Conservation (phyloP, 2,329 filamentous ascomycete species). For the Aspergillus sp. region DNA sequence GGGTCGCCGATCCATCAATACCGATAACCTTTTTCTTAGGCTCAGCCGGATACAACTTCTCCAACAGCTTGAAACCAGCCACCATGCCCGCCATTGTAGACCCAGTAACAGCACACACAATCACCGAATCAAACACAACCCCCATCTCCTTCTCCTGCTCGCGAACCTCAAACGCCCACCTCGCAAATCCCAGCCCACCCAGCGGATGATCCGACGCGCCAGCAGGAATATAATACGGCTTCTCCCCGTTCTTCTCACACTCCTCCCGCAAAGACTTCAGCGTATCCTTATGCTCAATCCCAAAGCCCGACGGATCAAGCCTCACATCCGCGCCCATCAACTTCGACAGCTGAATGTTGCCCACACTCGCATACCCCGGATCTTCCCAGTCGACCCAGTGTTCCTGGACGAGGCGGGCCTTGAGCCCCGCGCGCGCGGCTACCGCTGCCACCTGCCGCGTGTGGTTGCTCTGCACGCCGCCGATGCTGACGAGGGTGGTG, state of each 20-base stretch:
- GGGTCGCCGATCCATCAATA: slow-evolving; percentile 60
- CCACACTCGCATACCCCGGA: slow-evolving; percentile 57
- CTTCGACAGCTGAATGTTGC: slow-evolving; percentile 66
- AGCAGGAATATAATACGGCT: slow-evolving; percentile 68
- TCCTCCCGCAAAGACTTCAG: slow-evolving; percentile 52
- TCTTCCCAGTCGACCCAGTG: slow-evolving; percentile 64
- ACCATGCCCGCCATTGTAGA: slow-evolving; percentile 68
- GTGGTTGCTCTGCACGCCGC: slow-evolving; percentile 67
- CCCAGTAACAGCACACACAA: slow-evolving; percentile 68
- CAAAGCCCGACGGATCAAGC: slow-evolving; percentile 57
- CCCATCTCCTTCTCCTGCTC: slow-evolving; percentile 58
- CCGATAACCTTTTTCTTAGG: slow-evolving; percentile 56
- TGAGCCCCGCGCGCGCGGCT: slow-evolving; percentile 53
- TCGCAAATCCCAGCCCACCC: slow-evolving; percentile 65
- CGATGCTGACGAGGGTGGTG: slow-evolving; percentile 62
- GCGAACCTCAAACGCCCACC: slow-evolving; percentile 66
- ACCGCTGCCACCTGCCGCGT: slow-evolving; percentile 63
- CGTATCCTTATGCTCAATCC: slow-evolving; percentile 64
- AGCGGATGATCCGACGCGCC: slow-evolving; percentile 67
- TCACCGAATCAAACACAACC: slow-evolving; percentile 62
- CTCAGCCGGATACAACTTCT: slow-evolving; percentile 40
- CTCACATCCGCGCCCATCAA: slow-evolving; percentile 63
- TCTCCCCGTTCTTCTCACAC: slow-evolving; percentile 49
- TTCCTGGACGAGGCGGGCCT: slow-evolving; percentile 54
- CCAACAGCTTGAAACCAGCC: slow-evolving; percentile 63